Evolutionary conservation across 371 early-diverging fungal species (phyloP).

Genomic region (Rozella allomycis): DNA sequence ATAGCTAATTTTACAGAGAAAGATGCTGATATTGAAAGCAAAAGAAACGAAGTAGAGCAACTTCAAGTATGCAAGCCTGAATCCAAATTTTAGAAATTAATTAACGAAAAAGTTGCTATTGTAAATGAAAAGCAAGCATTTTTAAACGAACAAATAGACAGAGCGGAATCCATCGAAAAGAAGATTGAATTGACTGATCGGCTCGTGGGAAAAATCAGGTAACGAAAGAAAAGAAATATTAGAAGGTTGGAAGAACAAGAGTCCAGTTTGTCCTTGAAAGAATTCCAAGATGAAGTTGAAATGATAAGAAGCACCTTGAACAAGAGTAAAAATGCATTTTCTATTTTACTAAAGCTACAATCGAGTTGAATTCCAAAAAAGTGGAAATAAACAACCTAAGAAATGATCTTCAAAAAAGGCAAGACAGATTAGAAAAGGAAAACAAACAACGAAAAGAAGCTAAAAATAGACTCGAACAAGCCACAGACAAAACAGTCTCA

Average conservation of each 20-base stretch:
- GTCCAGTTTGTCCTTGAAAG: conserved; percentile 6
- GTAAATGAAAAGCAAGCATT: conserved; percentile 21
- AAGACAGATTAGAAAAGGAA: conserved; percentile 8
- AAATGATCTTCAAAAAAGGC: conserved; percentile 10
- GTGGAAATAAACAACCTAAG: conserved; percentile 14
- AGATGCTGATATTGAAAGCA: conserved; percentile 16
- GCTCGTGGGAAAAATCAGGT: conserved; percentile 16
- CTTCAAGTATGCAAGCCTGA: conserved; percentile 8
- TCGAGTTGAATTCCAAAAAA: conserved; percentile 13
- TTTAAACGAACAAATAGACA: conserved; percentile 13
- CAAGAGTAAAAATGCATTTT: conserved; percentile 8
- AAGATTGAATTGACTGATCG: conserved; percentile 17
- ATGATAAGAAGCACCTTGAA: conserved; percentile 16
- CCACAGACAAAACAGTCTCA: conserved; percentile 16
- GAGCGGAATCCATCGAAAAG: conserved; percentile 20
- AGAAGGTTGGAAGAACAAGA: conserved; percentile 14
- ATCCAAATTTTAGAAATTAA: conserved; percentile 7
- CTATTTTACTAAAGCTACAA: conserved; percentile 8
- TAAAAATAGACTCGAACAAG: conserved; percentile 9
- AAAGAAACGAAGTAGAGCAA: conserved; percentile 11
- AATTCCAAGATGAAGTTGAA: conserved; percentile 28
- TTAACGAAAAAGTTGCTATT: conserved; percentile 8
- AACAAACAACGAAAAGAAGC: conserved; percentile 4
- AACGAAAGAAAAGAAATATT: not conserved
- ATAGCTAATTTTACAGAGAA: conserved; percentile 17